Conservation (phyloP, 2,329 filamentous ascomycete species). For the Hymenoscyphus fraxineus region DNA sequence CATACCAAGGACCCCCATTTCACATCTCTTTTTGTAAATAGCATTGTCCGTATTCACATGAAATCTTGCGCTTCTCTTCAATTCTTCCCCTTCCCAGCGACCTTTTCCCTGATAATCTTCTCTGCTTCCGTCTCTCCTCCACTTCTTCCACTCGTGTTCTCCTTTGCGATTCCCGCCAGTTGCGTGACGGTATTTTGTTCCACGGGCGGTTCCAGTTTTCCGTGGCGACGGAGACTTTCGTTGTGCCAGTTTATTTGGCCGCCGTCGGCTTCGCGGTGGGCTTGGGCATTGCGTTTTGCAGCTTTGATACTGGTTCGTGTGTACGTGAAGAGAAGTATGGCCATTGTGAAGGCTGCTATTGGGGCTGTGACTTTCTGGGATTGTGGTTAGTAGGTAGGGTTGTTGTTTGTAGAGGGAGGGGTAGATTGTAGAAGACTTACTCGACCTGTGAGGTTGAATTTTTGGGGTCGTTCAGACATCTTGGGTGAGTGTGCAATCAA, state of each 20-base stretch:
- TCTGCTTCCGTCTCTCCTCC: constrained; percentile 26
- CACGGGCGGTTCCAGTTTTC: constrained; percentile 41
- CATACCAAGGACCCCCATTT: background rate
- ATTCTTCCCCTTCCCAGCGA: constrained; percentile 10
- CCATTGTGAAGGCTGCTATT: constrained; percentile 52
- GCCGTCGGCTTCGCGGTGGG: constrained; percentile 54
- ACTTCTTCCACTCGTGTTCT: constrained; percentile 13
- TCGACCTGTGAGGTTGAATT: constrained; percentile 31
- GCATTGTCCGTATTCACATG: background rate
- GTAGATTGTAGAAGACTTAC: constrained; percentile 11
- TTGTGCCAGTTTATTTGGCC: constrained; percentile 52
- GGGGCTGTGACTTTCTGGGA: constrained; percentile 42
- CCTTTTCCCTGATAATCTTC: constrained; percentile 23
- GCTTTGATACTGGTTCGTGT: constrained; percentile 61
- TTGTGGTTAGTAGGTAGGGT: background rate
- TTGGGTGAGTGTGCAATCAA: background rate
- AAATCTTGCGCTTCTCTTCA: background rate
- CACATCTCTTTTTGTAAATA: background rate
- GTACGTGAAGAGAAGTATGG: constrained; percentile 52
- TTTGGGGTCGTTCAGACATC: constrained; percentile 11
- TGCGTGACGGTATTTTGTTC: constrained; percentile 35
- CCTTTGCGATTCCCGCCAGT: constrained; percentile 24
- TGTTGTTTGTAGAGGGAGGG: background rate
- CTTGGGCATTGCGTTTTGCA: constrained; percentile 61
- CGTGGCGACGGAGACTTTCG: constrained; percentile 51